Percentiles rank a stretch among this genome's conserved stretches.
These are phyloP conservation scores for Eucommia ulmoides DNA, from an alignment of 257 asterid genomes.

Conservation along the genomic window DNA sequence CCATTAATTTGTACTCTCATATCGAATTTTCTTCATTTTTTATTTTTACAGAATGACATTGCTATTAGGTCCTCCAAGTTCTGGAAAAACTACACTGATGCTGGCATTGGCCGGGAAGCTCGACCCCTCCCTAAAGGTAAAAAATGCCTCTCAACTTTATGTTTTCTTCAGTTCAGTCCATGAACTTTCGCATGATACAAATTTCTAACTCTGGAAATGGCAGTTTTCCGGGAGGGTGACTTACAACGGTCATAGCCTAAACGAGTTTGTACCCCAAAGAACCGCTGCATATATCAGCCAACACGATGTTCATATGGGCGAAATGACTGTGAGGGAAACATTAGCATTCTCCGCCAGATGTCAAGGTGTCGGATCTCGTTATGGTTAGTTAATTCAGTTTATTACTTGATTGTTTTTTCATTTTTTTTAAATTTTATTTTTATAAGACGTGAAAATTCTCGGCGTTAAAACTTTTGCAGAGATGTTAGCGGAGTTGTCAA, in stretches of 20 bases:
- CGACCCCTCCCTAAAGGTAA: conserved; percentile 38
- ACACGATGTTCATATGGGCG: conserved; percentile 51
- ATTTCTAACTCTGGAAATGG: not conserved
- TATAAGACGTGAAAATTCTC: too few relatives aligned
- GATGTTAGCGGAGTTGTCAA: conserved; percentile 30
- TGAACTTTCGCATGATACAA: too few relatives aligned
- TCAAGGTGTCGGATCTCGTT: conserved; percentile 66
- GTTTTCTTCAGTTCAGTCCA: not conserved
- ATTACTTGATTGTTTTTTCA: not conserved
- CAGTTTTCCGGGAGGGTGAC: conserved; percentile 38
- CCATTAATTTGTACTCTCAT: not conserved
- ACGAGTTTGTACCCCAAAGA: conserved; percentile 52
- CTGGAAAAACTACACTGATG: conserved; percentile 42
- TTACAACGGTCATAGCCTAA: conserved; percentile 44
- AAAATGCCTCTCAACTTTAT: not conserved
- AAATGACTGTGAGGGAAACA: conserved; percentile 75
- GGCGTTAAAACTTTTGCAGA: too few relatives aligned
- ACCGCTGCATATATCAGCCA: conserved; percentile 67
- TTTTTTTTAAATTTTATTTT: not conserved
- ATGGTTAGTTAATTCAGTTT: conserved; percentile 28
- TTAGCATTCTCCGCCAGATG: conserved; percentile 58
- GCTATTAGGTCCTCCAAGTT: conserved; percentile 61
- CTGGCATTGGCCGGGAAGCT: conserved; percentile 66
- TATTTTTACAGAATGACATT: conserved; percentile 24
- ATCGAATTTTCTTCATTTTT: not conserved